Percentiles rank a stretch among this genome's conserved stretches.
phyloP scores from a whole-genome alignment of 306 rosid species.

The Prunus mume region DNA sequence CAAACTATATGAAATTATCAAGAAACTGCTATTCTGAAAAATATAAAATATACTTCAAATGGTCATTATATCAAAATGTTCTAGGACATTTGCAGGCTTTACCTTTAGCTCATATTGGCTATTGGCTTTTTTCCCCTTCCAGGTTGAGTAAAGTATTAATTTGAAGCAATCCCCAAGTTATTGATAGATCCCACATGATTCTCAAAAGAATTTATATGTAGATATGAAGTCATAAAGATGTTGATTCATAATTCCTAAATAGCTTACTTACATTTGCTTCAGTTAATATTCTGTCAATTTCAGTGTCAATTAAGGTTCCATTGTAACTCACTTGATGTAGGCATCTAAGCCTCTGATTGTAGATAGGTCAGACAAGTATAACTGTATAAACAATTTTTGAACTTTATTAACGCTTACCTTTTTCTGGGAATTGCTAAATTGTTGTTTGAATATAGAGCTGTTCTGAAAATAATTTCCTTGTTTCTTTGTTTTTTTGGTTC shows the following conservation, averaged over 20 bases:
- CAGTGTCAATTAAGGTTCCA: no score
- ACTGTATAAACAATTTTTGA: not conserved
- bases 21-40: not conserved
- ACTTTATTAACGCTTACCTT: not conserved
- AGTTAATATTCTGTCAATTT: no score
- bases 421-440: not conserved
- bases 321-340: not conserved
- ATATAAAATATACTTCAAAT: not conserved
- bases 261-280: not conserved
- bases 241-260: not conserved
- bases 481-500: not conserved
- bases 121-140: not conserved
- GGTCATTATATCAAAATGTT: not conserved
- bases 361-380: not conserved
- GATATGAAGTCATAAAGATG: not conserved
- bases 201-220: not conserved
- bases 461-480: not conserved
- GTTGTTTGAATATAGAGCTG: conserved; percentile 1
- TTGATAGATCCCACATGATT: no score
- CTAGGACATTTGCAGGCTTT: not conserved
- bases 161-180: not conserved
- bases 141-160: not conserved
- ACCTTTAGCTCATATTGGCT: not conserved
- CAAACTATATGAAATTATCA: not conserved
- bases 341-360: not conserved